Base-by-base conservation (phyloP, 1,139 yeast genomes). In the Pichia kudriavzevii region DNA sequence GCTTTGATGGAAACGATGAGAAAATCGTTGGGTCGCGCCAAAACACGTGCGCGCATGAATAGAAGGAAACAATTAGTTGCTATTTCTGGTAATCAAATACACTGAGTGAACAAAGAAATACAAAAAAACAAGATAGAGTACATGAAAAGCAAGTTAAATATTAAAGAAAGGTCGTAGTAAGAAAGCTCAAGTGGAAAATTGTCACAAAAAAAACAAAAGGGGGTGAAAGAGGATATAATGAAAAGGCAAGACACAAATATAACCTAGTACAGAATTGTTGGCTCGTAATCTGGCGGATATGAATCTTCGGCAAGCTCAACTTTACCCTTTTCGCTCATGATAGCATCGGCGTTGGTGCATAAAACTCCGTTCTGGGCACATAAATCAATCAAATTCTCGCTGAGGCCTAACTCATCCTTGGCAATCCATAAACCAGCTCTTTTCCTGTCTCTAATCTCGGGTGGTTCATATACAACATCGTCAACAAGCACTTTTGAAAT, bases 381-480 rank as follows among this genome's bases (percentile, higher is more conserved):
- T 32, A 68, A 63, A 30, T 66, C 69, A 10, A 81, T 71, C 48
- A 82, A 76, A 14, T 53, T 56, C 2, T 68, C 60, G 4, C 94
- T 79, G 53, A 84, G 69, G 1, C 97, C 97, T 68, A 75, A 72
- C 7, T 82, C 76, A 59, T 91, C 98, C 40, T 67, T 66, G 7
- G 96, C 94, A 46, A 91, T 72, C 98, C 98, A 91, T 15, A 91
- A 63, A 18, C 68, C 65, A 5, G 95, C 94, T 47, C 78, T 70
- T 14, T 28, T 21, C 26, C 64, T 60, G 1, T 77, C 79, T 15
- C 72, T 62, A 8, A 79, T 74, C 3, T 83, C 79, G 2, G 97
- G 96, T 47, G 72, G 70, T 48, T 74, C 72, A 59, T 78, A 91
- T 4, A 69, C 67, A 35, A 65, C 64, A 38, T 56, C 63, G 39